Evolutionary conservation across 2,329 filamentous ascomycete genomes (phyloP).

Genomic region (Cladophialophora exuberans): DNA sequence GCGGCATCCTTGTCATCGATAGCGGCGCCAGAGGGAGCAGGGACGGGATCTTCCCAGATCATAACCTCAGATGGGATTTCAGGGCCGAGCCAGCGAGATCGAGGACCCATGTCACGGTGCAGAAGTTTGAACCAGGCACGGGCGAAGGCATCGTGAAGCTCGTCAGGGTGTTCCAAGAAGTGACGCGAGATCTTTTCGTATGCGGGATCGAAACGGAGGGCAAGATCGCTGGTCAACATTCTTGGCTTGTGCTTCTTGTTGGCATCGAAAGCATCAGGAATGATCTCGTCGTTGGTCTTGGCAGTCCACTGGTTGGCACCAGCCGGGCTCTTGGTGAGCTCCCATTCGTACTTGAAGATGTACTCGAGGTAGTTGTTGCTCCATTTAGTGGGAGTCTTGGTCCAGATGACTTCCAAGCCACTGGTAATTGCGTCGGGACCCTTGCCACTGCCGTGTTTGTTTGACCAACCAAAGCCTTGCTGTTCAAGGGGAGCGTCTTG

Average conservation of each 20-base stretch:
- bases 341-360: conserved; percentile 79
- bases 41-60: conserved; percentile 77
- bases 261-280: conserved; percentile 71
- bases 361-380: conserved; percentile 75
- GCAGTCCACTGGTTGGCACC: conserved; percentile 79
- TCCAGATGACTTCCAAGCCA: conserved; percentile 80
- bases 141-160: conserved; percentile 70
- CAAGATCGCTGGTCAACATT: conserved; percentile 76
- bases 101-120: conserved; percentile 77
- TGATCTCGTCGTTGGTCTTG: conserved; percentile 66
- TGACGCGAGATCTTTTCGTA: conserved; percentile 77
- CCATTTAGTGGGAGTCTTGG: conserved; percentile 75
- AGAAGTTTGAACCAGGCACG: conserved; percentile 83
- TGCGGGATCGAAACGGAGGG: conserved; percentile 69
- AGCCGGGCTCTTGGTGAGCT: conserved; percentile 72
- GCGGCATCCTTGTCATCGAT: conserved; percentile 66
- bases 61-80: conserved; percentile 71
- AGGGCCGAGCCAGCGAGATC: conserved; percentile 71
- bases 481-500: conserved; percentile 65
- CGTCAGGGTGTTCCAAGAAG: conserved; percentile 69
- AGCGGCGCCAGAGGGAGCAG: conserved; percentile 59
- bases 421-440: conserved; percentile 75
- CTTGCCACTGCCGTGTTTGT: conserved; percentile 66
- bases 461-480: conserved; percentile 75
- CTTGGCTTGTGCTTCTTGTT: conserved; percentile 73